phyloP scores from a whole-genome alignment of 2,329 filamentous ascomycete genomes.

The Cladophialophora yegresii region DNA sequence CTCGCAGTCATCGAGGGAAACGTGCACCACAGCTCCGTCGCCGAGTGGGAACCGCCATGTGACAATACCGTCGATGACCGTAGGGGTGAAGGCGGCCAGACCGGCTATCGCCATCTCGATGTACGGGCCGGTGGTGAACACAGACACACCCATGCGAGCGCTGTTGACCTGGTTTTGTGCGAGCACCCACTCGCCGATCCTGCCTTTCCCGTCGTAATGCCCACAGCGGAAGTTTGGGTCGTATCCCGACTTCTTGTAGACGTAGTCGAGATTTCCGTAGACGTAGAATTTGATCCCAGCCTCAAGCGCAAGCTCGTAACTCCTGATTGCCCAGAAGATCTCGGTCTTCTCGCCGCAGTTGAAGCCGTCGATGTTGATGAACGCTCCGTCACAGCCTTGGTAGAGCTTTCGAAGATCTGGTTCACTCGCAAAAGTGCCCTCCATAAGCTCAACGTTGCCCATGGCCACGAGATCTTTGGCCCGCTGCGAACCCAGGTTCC shows the following conservation, averaged over 20 bases:
- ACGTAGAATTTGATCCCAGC: constrained; percentile 48
- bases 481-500: constrained; percentile 47
- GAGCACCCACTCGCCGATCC: constrained; percentile 51
- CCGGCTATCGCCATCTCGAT: constrained; percentile 37
- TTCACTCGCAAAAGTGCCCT: constrained; percentile 54
- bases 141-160: constrained; percentile 31
- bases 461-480: constrained; percentile 49
- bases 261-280: constrained; percentile 56
- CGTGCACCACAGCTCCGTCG: constrained; percentile 44
- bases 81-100: constrained; percentile 46
- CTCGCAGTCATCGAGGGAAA: constrained; percentile 52
- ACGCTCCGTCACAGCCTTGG: constrained; percentile 52
- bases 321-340: constrained; percentile 49
- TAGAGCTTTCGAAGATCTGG: constrained; percentile 49
- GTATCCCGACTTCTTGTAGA: constrained; percentile 52
- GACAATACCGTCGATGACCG: constrained; percentile 46
- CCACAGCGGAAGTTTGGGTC: constrained; percentile 50
- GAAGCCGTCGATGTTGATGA: constrained; percentile 59
- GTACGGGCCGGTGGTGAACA: constrained; percentile 38
- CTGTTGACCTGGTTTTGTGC: constrained; percentile 44
- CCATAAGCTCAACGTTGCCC: constrained; percentile 51
- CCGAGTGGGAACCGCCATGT: constrained; percentile 50
- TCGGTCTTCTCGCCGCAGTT: constrained; percentile 57
- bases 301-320: constrained; percentile 43
- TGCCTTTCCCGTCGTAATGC: constrained; percentile 54